A percentile compares a stretch with the other conserved stretches of the same genome.
phyloP scores from a whole-genome alignment of 2,329 filamentous ascomycete species.

The Pseudocercospora fuligena region DNA sequence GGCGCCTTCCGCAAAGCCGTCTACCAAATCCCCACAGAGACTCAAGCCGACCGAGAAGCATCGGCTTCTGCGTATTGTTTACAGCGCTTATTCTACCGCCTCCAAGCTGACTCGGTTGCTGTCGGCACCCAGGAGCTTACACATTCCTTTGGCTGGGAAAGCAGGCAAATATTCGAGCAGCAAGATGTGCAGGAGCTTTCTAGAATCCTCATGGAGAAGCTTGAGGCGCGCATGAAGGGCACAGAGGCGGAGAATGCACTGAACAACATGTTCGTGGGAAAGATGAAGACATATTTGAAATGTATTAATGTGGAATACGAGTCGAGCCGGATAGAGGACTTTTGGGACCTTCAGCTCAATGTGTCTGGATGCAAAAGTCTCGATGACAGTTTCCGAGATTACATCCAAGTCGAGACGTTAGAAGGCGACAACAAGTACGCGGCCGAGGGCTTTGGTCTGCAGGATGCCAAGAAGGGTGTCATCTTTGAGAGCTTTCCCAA shows the following conservation, averaged over 20 bases:
- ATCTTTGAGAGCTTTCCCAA: constrained; percentile 96
- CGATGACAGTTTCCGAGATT: constrained; percentile 93
- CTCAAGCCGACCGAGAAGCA: constrained; percentile 79
- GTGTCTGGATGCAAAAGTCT: constrained; percentile 92
- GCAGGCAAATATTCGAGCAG: constrained; percentile 96
- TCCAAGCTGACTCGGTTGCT: constrained; percentile 82
- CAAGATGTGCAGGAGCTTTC: constrained; percentile 98
- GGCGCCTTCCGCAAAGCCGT: constrained; percentile 97
- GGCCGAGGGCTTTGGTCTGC: constrained; percentile 86
- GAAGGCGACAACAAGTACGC: constrained; percentile 99
- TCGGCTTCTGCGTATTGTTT: constrained; percentile 80
- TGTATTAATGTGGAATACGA: constrained; percentile 99
- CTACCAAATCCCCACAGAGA: constrained; percentile 92
- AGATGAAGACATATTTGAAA: constrained; percentile 97
- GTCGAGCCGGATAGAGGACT: constrained; percentile 92
- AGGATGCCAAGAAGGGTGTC: constrained; percentile 96
- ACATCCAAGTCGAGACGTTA: constrained; percentile 94
- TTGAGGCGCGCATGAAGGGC: constrained; percentile 98
- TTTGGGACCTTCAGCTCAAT: constrained; percentile 98
- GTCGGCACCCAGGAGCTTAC: constrained; percentile 93
- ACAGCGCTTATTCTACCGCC: constrained; percentile 90
- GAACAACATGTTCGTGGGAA: constrained; percentile 90
- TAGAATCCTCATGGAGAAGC: constrained; percentile 93
- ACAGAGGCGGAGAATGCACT: constrained; percentile 88
- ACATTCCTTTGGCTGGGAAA: constrained; percentile 97